phyloP scores from a whole-genome alignment of 1,284 basidiomycete genomes.

The Pulveroboletus sp. region DNA sequence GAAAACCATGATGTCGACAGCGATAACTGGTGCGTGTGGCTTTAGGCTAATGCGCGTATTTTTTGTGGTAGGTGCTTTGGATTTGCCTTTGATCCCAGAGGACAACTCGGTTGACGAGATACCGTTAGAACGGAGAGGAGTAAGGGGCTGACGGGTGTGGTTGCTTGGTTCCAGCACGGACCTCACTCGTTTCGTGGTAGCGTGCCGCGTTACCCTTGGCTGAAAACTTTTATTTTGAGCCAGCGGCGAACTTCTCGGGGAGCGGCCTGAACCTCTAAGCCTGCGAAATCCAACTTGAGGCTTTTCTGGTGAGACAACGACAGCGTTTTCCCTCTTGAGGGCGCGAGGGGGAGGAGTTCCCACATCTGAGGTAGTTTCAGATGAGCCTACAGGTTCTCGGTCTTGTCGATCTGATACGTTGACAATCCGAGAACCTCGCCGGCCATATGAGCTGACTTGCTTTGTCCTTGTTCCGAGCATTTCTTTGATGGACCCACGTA shows the following conservation, averaged over 20 bases:
- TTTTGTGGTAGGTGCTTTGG: conserved; percentile 27
- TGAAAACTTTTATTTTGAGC: conserved; percentile 14
- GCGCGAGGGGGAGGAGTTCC: conserved; percentile 3
- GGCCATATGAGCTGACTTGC: conserved; percentile 67
- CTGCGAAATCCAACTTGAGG: conserved; percentile 9
- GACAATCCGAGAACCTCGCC: conserved; percentile 61
- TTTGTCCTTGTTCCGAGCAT: conserved; percentile 61
- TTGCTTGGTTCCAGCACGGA: conserved; percentile 14
- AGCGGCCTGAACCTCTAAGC: conserved; percentile 9
- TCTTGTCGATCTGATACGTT: conserved; percentile 41
- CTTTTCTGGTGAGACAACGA: conserved; percentile 25
- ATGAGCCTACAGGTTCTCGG: conserved; percentile 18
- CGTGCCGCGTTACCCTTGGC: conserved; percentile 5
- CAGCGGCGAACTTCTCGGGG: conserved; percentile 17
- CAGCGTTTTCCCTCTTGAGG: conserved; percentile 24
- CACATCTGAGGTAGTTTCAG: conserved; percentile 11
- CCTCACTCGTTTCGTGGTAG: conserved; percentile 10
- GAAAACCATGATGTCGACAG: conserved; percentile 63
- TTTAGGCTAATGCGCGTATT: conserved; percentile 33
- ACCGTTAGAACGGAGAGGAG: conserved; percentile 26
- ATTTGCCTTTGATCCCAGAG: conserved; percentile 25
- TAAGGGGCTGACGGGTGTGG: conserved; percentile 28
- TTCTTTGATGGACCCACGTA: background rate
- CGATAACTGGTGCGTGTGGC: conserved; percentile 45
- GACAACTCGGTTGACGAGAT: conserved; percentile 5